Conservation (phyloP, 768 basidiomycete genomes). For the Tulasnella sp. region DNA sequence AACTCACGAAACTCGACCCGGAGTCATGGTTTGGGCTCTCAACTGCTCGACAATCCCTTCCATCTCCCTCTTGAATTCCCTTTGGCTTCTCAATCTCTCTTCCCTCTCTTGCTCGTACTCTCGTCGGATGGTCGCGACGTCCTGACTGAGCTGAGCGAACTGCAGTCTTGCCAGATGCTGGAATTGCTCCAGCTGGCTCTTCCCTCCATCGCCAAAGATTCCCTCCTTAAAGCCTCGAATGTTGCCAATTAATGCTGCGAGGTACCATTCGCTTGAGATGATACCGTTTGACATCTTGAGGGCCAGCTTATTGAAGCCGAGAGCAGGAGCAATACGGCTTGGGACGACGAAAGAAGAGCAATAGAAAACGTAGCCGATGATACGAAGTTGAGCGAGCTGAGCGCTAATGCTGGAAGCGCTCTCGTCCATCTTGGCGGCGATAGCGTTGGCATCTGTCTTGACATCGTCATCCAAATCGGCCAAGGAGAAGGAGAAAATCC, state of each 20-base stretch:
- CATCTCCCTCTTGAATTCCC: constrained; percentile 12
- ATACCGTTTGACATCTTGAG: constrained; percentile 7
- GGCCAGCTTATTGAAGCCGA: background rate
- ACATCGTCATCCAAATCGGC: constrained; percentile 54
- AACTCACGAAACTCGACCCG: constrained; percentile 17
- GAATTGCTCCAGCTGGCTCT: constrained; percentile 1
- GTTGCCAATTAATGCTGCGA: background rate
- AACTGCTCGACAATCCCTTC: constrained; percentile 12
- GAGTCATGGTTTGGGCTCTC: constrained; percentile 6
- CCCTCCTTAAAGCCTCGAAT: background rate
- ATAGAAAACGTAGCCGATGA: constrained; percentile 11
- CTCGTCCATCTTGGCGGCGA: constrained; percentile 29
- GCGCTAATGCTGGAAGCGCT: background rate
- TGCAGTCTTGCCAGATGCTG: constrained; percentile 12
- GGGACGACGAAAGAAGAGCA: constrained; percentile 11
- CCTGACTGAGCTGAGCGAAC: constrained; percentile 6
- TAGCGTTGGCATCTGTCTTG: constrained; percentile 58
- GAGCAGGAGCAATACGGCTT: background rate
- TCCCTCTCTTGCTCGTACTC: constrained; percentile 17
- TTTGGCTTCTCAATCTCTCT: constrained; percentile 9
- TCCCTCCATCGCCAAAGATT: constrained; percentile 10
- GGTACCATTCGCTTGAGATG: constrained; percentile 2
- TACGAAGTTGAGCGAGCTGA: background rate
- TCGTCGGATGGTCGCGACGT: constrained; percentile 1
- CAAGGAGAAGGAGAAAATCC: constrained; percentile 48